Evolutionary conservation across 805 yeast species (phyloP).

Genomic region (Diddensiella santjacobensis): DNA sequence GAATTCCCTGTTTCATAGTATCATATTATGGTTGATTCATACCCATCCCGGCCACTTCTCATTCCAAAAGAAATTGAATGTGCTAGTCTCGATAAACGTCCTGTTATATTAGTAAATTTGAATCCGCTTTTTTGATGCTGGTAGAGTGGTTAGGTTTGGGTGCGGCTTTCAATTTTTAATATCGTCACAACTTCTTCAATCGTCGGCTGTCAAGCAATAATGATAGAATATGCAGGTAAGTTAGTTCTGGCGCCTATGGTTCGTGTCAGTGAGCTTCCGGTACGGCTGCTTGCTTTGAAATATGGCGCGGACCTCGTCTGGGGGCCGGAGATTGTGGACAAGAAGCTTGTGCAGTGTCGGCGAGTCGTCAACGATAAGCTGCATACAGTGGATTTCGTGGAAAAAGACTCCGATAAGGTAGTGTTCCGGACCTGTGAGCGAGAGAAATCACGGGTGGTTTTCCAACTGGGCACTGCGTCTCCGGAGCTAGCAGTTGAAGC

Average conservation of each 20-base stretch:
- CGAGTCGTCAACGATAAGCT: conserved; percentile 53
- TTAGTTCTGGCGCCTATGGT: conserved; percentile 93
- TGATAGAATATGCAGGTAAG: conserved; percentile 69
- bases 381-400: conserved; percentile 32
- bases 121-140: too few relatives aligned
- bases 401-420: conserved; percentile 40
- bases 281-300: conserved; percentile 70
- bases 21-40: too few relatives aligned
- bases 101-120: too few relatives aligned
- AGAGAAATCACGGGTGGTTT: conserved; percentile 68
- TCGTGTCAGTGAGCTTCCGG: conserved; percentile 90
- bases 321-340: conserved; percentile 93
- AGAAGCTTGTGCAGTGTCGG: conserved; percentile 67
- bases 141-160: too few relatives aligned
- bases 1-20: too few relatives aligned
- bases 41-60: too few relatives aligned
- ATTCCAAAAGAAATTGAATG: too few relatives aligned
- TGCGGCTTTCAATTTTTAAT: too few relatives aligned
- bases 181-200: too few relatives aligned
- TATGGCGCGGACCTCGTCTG: conserved; percentile 94
- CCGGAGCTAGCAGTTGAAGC: conserved; percentile 87
- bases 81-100: too few relatives aligned
- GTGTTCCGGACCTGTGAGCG: conserved; percentile 65
- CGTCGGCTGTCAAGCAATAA: too few relatives aligned
- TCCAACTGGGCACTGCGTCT: conserved; percentile 86